Evolutionary conservation across 495 filamentous ascomycete genomes (phyloP).

Genomic region (Talaromyces nanjingensis): DNA sequence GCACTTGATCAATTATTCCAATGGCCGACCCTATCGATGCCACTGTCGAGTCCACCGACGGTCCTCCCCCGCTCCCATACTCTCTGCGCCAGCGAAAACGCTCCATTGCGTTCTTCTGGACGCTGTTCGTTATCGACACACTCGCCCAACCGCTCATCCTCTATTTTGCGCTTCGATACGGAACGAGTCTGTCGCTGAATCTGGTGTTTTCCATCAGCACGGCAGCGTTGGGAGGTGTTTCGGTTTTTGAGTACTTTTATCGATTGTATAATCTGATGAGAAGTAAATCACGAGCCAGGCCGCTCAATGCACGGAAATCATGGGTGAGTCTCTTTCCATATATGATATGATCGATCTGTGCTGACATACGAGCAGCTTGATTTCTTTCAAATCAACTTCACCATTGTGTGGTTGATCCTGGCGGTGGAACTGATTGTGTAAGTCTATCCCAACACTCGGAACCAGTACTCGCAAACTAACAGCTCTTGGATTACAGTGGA

Average conservation of each 20-base stretch:
- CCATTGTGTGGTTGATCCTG: constrained; percentile 42
- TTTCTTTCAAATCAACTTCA: constrained; percentile 59
- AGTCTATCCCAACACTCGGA: constrained; percentile 10
- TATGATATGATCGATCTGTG: not conserved
- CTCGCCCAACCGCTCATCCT: constrained; percentile 47
- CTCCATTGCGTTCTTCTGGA: constrained; percentile 53
- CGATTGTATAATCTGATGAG: constrained; percentile 37
- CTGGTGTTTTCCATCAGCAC: constrained; percentile 56
- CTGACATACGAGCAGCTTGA: constrained; percentile 37
- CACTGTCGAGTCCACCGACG: constrained; percentile 12
- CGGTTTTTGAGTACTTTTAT: constrained; percentile 53
- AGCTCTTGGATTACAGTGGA: constrained; percentile 18
- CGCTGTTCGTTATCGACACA: constrained; percentile 46
- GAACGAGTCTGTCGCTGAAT: constrained; percentile 47
- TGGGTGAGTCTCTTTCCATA: constrained; percentile 27
- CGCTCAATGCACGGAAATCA: constrained; percentile 43
- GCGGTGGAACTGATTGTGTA: constrained; percentile 49
- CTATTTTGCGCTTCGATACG: constrained; percentile 53
- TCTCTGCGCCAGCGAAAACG: constrained; percentile 46
- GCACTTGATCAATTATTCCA: not conserved
- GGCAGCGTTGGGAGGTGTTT: constrained; percentile 47
- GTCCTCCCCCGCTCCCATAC: constrained; percentile 52
- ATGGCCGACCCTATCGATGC: constrained; percentile 28
- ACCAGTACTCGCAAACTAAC: not conserved
- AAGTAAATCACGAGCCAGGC: constrained; percentile 44